Evolutionary conservation across 352 stramenopile genomes (phyloP), one percentile per base, ranked within the genome.

Genomic region (Phytophthora palmivora): DNA sequence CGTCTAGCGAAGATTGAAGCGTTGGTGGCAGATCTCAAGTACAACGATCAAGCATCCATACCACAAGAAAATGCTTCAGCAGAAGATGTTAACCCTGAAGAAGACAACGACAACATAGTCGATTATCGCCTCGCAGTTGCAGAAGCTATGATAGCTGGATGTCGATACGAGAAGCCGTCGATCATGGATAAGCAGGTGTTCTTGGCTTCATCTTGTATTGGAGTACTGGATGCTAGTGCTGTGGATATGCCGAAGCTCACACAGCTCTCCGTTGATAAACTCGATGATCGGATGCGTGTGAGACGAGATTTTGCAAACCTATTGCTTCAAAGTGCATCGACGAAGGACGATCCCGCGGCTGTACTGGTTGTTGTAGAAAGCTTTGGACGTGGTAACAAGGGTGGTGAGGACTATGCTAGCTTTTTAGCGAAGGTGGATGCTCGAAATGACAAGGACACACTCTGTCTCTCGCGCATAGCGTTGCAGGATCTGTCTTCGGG

Each of bases 401-500:
- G 38, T 14, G 44, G 14, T 37, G 18, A 6, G 21, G 37, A 52
- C 21, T 71, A 71, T 33, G 60, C 48, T 9, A 67, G 60, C 32
- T 74, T 58, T 26, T 63, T 21, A 3, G 4, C 44, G 30, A 4
- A 21, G 16, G 28, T 47, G 12, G 44, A 32, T 0, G 30, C 12
- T 14, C 16, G 15, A 28, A 4, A 39, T 41, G 48, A 18, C 0
- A 34, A 47, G 18, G 53, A 30, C 6, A 77, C 60, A 18, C 59
- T 91, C 30, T 88, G 67, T 24, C 41, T 88, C 0, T 63, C 49
- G 5, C 42, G 58, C 2, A 36, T 45, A 28, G 74, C 72, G 16
- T 47, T 91, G 11, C 30, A 74, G 4, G 52, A 82, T 2, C 58
- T 85, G 14, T 77, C 78, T 9, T 70, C 73, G 0, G 81, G 83